Evolutionary conservation across 352 stramenopile genomes (phyloP).

Genomic region (Halophytophthora batemanensis): DNA sequence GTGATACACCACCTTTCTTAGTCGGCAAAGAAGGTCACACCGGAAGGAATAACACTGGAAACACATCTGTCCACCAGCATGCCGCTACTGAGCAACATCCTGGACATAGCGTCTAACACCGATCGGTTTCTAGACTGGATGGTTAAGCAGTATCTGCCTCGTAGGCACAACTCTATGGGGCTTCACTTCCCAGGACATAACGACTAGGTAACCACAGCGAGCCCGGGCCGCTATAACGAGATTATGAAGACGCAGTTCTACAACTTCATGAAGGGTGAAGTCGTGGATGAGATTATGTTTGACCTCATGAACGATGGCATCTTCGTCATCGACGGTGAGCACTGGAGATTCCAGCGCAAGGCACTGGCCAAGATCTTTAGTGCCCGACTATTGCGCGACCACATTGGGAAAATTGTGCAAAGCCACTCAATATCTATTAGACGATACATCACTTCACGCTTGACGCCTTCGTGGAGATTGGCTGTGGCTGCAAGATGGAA

Average conservation of each 20-base stretch:
- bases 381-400: constrained; percentile 31
- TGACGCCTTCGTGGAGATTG: constrained; percentile 55
- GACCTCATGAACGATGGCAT: constrained; percentile 62
- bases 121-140: constrained; percentile 36
- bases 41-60: constrained; percentile 3
- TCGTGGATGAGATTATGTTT: constrained; percentile 26
- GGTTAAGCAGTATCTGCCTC: neutral
- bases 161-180: constrained; percentile 5
- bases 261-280: constrained; percentile 59
- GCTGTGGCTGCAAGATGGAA: constrained; percentile 42
- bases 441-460: constrained; percentile 31
- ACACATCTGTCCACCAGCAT: constrained; percentile 22
- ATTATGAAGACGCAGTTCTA: constrained; percentile 52
- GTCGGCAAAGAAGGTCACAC: no score
- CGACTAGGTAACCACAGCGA: constrained; percentile 16
- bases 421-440: constrained; percentile 20
- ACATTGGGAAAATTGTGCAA: constrained; percentile 19
- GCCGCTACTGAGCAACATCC: constrained; percentile 16
- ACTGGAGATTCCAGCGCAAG: constrained; percentile 66
- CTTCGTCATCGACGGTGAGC: constrained; percentile 47
- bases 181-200: constrained; percentile 12
- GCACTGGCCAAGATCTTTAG: constrained; percentile 80
- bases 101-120: constrained; percentile 20
- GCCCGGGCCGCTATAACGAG: constrained; percentile 31
- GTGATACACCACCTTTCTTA: no score